Evolutionary conservation across 805 yeast genomes (phyloP).

Genomic region (Metschnikowia kunwiensis): DNA sequence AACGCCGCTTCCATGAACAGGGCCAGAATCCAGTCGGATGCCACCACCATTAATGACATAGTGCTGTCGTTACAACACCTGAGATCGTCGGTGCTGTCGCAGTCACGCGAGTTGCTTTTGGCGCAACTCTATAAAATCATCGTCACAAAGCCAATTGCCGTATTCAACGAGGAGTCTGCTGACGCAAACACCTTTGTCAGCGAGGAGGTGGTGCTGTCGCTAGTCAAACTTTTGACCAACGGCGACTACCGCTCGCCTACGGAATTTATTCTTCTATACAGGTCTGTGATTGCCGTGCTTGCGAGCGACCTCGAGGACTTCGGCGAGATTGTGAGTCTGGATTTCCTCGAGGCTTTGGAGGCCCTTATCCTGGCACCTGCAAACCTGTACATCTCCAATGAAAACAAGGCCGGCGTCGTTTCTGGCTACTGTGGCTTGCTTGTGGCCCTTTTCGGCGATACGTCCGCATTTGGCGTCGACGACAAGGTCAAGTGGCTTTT

Average conservation of each 20-base stretch:
- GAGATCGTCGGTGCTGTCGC: constrained; percentile 44
- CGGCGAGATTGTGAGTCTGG: constrained; percentile 35
- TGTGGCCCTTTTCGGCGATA: constrained; percentile 45
- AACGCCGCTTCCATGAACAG: constrained; percentile 31
- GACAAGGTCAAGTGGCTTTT: constrained; percentile 42
- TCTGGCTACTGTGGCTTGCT: constrained; percentile 39
- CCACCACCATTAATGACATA: constrained; percentile 43
- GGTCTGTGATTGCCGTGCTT: constrained; percentile 41
- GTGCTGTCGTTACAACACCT: constrained; percentile 40
- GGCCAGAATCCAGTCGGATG: constrained; percentile 33
- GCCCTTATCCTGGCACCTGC: constrained; percentile 35
- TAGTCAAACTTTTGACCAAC: constrained; percentile 32
- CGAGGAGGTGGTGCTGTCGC: constrained; percentile 33
- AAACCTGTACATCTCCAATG: constrained; percentile 31
- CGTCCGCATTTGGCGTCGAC: constrained; percentile 50
- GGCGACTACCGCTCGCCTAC: constrained; percentile 35
- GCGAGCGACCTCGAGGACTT: constrained; percentile 53
- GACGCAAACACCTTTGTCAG: constrained; percentile 34
- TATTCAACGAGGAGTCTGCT: constrained; percentile 33
- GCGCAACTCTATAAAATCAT: constrained; percentile 50
- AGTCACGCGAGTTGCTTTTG: constrained; percentile 46
- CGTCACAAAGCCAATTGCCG: constrained; percentile 38
- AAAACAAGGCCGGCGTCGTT: constrained; percentile 37
- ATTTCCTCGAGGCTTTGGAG: constrained; percentile 26
- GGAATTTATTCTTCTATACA: constrained; percentile 41